Percentiles rank a stretch among this genome's conserved stretches.
Conservation (phyloP, 1,139 yeast species). For the Martiniozyma asiatica region DNA sequence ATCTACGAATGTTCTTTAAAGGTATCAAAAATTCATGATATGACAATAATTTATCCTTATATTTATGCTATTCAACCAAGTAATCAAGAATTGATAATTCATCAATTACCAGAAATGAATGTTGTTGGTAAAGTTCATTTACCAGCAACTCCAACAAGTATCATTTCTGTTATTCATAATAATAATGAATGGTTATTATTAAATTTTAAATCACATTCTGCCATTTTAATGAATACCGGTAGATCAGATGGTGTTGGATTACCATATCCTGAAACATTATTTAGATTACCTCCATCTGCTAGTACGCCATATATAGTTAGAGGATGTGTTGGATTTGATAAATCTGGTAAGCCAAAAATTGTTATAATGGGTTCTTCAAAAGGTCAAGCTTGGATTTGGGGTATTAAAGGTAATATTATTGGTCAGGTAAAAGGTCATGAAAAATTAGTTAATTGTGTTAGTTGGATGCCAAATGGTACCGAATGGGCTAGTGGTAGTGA, state of each 20-base stretch:
- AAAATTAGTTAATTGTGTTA: constrained; percentile 60
- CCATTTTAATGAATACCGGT: constrained; percentile 5
- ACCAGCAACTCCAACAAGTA: constrained; percentile 4
- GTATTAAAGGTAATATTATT: constrained; percentile 58
- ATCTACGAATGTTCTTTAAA: too few species aligned
- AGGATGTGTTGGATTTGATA: constrained; percentile 52
- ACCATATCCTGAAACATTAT: constrained; percentile 11
- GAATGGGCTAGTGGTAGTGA: constrained; percentile 61
- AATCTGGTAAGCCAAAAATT: constrained; percentile 35
- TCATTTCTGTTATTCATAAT: constrained; percentile 2
- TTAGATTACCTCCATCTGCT: constrained; percentile 8
- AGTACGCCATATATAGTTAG: constrained; percentile 47
- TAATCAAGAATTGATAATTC: constrained; percentile 8
- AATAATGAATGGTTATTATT: constrained; percentile 6
- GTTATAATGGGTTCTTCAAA: constrained; percentile 79
- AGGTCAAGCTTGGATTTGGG: constrained; percentile 73
- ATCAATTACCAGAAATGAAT: constrained; percentile 7
- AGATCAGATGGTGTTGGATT: constrained; percentile 2
- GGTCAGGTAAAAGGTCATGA: constrained; percentile 55
- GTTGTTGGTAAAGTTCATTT: constrained; percentile 7
- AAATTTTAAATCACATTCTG: constrained; percentile 9
- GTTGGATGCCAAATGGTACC: constrained; percentile 41
- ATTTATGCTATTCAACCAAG: constrained; percentile 10
- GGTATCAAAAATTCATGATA: constrained; percentile 11
- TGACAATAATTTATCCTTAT: constrained; percentile 7